Base-by-base conservation (phyloP, 2,329 filamentous ascomycete genomes). In the Xylaria sp. region DNA sequence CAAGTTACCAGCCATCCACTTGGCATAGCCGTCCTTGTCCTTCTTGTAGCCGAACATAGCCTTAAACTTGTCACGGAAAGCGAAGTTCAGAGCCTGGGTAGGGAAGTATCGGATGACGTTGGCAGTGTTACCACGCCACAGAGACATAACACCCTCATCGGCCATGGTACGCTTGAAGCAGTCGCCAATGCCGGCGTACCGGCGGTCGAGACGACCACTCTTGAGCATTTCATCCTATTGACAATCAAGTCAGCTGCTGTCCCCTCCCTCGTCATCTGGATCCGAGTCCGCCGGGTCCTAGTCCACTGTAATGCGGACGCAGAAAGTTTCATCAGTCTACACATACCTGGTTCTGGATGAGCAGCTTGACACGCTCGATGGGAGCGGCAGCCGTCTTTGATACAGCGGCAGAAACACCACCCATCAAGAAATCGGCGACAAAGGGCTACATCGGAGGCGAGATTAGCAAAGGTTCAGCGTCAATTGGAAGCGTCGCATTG, bases 101-200 rank as follows among this genome's bases (percentile, higher is more conserved):
- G 96, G 96, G 94, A 99, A 99, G 90, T 99, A 99, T 92, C 96
- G 96, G 90, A 99, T 97, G 86, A 99, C 96, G 92, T 99, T 99
- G 94, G 96, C 96, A 84, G 96, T 99, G 94, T 99, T 99, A 87
- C 96, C 96, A 91, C 96, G 91, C 96, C 96, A 99, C 81, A 99
- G 90, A 76, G 95, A 91, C 85, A 96, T 91, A 80, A 96, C 86
- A 93, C 96, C 96, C 90, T 99, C 96, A 76, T 92, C 88, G 81
- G 91, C 90, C 76, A 89, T 89, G 83, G 96, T 98, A 84, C 96
- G 93, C 81, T 87, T 88, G 92, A 99, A 99, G 90, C 96, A 98
- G 84, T 99, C 96, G 72, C 74, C 81, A 83, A 99, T 98, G 84
- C 96, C 96, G 80, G 87, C 86, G 90, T 98, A 99, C 87, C 95